Evolutionary conservation across 371 early-diverging fungal genomes (phyloP).

Genomic region (Mortierella sp.): DNA sequence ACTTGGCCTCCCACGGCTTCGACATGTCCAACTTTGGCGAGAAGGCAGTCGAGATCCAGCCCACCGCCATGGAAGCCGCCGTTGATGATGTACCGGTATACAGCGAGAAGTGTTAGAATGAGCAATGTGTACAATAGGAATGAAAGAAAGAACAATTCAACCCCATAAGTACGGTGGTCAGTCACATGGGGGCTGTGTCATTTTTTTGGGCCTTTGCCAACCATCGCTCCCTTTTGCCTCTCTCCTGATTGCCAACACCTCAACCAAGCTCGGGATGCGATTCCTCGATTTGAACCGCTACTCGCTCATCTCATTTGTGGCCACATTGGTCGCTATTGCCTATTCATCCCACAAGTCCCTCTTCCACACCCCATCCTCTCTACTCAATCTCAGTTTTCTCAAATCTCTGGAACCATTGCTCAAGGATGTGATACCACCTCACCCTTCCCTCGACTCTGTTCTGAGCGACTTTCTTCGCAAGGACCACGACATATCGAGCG

Average conservation of each 20-base stretch:
- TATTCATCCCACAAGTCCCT: conserved; percentile 51
- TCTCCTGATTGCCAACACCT: too few species aligned
- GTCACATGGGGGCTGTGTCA: too few species aligned
- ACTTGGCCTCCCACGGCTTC: conserved; percentile 62
- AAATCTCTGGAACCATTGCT: conserved; percentile 50
- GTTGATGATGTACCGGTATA: not conserved
- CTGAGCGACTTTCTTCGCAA: conserved; percentile 21
- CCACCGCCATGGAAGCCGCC: not conserved
- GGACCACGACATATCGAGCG: not conserved
- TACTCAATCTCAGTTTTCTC: conserved; percentile 47
- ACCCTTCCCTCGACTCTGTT: conserved; percentile 21
- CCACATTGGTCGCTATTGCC: conserved; percentile 47
- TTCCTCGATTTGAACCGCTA: conserved; percentile 54
- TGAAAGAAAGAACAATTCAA: too few species aligned
- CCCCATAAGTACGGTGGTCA: too few species aligned
- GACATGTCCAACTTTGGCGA: conserved; percentile 60
- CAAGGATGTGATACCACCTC: conserved; percentile 46
- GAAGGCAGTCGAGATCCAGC: not conserved
- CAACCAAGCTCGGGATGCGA: conserved; percentile 33
- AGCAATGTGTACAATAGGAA: too few species aligned
- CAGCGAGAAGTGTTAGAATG: too few species aligned
- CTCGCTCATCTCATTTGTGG: conserved; percentile 44
- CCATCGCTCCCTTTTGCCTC: too few species aligned
- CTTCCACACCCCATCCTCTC: conserved; percentile 45
- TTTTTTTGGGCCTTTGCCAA: too few species aligned